phyloP scores from a whole-genome alignment of 1,139 yeast genomes.

The Blastobotrys proliferans region DNA sequence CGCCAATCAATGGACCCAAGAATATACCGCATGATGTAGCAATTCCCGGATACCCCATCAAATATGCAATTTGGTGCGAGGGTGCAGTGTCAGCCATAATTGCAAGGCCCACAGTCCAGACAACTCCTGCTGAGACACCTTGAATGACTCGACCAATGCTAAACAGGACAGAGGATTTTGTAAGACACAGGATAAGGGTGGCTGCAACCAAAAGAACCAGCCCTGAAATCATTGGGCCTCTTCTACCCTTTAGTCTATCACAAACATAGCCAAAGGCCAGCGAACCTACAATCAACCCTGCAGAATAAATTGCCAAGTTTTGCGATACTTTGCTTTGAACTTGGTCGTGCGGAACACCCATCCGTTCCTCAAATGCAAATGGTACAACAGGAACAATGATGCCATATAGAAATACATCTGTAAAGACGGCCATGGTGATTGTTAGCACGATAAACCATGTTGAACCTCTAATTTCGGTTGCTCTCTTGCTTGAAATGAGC shows the following conservation, averaged over 20 bases:
- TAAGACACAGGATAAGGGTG: constrained; percentile 30
- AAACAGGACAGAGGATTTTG: constrained; percentile 27
- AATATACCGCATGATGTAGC: constrained; percentile 22
- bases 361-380: constrained; percentile 28
- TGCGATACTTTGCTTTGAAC: constrained; percentile 30
- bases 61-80: constrained; percentile 24
- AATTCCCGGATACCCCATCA: constrained; percentile 33
- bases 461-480: constrained; percentile 17
- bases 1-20: constrained; percentile 36
- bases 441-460: constrained; percentile 27
- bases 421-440: constrained; percentile 32
- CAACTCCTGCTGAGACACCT: constrained; percentile 34
- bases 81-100: constrained; percentile 32
- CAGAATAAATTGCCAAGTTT: constrained; percentile 33
- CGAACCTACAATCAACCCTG: constrained; percentile 31
- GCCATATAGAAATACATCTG: constrained; percentile 32
- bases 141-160: constrained; percentile 34
- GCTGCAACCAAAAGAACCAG: constrained; percentile 30
- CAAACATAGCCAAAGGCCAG: constrained; percentile 28
- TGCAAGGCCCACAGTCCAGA: constrained; percentile 38
- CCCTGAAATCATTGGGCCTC: constrained; percentile 31
- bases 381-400: constrained; percentile 36
- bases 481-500: not conserved
- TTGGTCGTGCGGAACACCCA: constrained; percentile 25
- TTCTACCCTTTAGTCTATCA: constrained; percentile 19